Percentiles rank a stretch among this genome's conserved stretches.
These are phyloP conservation scores for Penicillium daleae DNA, from an alignment of 495 filamentous ascomycete species.

Conservation along the genomic window DNA sequence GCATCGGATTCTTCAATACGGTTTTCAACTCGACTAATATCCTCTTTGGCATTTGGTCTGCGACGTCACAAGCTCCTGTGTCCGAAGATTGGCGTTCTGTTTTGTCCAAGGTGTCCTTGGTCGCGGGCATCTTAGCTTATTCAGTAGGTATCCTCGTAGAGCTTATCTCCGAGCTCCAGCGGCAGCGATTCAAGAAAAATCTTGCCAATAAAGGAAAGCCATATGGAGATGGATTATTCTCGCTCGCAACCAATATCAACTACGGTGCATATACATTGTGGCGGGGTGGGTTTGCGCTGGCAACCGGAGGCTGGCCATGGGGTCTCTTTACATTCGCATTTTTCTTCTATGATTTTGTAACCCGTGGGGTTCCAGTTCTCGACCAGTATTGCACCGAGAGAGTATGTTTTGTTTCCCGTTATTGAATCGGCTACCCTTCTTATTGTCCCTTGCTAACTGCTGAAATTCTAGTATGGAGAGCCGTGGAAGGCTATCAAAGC, in stretches of 20 bases:
- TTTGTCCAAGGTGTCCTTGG: conserved; percentile 44
- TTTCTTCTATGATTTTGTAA: conserved; percentile 50
- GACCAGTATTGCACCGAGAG: conserved; percentile 46
- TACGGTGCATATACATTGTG: conserved; percentile 61
- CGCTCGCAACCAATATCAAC: conserved; percentile 60
- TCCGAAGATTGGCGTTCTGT: conserved; percentile 20
- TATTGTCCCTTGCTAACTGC: too few species aligned
- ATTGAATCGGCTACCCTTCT: too few species aligned
- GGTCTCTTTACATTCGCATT: conserved; percentile 40
- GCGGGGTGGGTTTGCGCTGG: conserved; percentile 56
- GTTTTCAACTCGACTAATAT: conserved; percentile 50
- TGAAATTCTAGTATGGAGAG: too few species aligned
- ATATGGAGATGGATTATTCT: conserved; percentile 56
- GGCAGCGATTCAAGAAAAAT: conserved; percentile 55
- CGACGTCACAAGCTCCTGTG: conserved; percentile 8
- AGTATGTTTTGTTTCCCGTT: conserved; percentile 22
- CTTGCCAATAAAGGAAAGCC: conserved; percentile 51
- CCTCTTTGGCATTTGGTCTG: conserved; percentile 36
- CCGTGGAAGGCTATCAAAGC: too few species aligned
- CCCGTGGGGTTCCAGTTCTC: conserved; percentile 48
- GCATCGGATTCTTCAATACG: conserved; percentile 50
- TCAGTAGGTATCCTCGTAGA: conserved; percentile 52
- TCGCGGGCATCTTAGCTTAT: conserved; percentile 37
- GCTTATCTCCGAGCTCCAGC: conserved; percentile 54
- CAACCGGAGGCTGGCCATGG: conserved; percentile 49